Percentiles rank a stretch among this genome's conserved stretches.
These are phyloP conservation scores for Scenedesmus sp. DNA, from an alignment of 163 green algal species.

Conservation along the genomic window DNA sequence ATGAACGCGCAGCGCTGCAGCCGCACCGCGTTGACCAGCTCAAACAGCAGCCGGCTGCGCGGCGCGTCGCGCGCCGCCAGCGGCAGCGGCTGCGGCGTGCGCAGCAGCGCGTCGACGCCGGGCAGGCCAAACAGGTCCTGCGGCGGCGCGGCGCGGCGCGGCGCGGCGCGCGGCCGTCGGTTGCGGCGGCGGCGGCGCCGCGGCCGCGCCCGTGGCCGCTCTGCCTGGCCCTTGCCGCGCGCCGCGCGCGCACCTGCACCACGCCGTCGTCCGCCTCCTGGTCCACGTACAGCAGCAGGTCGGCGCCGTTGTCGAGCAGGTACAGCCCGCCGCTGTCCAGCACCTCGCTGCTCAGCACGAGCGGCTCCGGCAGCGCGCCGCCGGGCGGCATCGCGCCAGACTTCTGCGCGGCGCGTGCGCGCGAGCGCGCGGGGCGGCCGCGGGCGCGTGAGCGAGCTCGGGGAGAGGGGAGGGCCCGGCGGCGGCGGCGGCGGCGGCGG, in stretches of 20 bases:
- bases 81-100: conserved; percentile 31
- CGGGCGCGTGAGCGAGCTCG: background rate
- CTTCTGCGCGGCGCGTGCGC: background rate
- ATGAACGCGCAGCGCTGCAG: conserved; percentile 81
- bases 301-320: conserved; percentile 90
- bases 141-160: conserved; percentile 24
- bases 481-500: background rate
- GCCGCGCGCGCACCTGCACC: conserved; percentile 45
- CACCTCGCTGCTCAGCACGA: conserved; percentile 71
- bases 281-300: conserved; percentile 78
- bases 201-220: no score
- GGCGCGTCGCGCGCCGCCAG: conserved; percentile 38
- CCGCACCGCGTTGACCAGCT: conserved; percentile 59
- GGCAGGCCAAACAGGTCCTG: conserved; percentile 45
- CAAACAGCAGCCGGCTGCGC: conserved; percentile 46
- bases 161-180: no score
- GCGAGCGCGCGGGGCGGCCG: background rate
- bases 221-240: no score
- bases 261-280: conserved; percentile 55
- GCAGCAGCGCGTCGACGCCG: conserved; percentile 24
- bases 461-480: background rate
- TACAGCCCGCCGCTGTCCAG: conserved; percentile 87
- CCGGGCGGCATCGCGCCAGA: conserved; percentile 15
- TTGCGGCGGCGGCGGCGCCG: no score
- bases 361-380: conserved; percentile 27